phyloP scores from a whole-genome alignment of 169 alveolate species.

The Plasmodium berghei region DNA sequence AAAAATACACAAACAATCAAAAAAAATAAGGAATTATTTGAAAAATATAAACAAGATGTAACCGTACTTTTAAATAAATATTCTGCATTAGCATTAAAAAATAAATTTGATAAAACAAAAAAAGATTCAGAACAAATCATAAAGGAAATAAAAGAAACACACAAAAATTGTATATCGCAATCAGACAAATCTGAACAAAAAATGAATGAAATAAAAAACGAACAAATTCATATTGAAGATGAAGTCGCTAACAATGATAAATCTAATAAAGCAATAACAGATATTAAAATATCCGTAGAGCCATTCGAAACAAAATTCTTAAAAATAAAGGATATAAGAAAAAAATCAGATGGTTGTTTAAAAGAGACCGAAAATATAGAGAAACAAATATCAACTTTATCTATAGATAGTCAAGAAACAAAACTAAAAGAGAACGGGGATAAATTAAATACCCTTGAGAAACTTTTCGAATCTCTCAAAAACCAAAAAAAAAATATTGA shows the following conservation, averaged over 20 bases:
- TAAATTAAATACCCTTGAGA: neutral
- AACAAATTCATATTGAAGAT: neutral
- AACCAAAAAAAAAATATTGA: neutral
- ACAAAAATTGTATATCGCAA: neutral
- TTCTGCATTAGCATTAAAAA: constrained; percentile 1
- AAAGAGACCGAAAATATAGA: neutral
- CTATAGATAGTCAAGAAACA: neutral
- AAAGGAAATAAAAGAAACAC: neutral
- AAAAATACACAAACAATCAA: neutral
- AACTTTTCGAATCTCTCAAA: neutral
- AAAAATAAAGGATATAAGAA: neutral
- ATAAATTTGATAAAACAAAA: neutral
- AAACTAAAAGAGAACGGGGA: neutral
- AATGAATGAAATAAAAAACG: neutral
- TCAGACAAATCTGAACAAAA: neutral
- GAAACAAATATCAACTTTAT: neutral
- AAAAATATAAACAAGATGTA: neutral
- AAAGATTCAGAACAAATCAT: neutral
- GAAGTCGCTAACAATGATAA: neutral
- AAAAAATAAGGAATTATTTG: neutral
- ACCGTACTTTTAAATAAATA: neutral
- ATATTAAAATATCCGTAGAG: constrained; percentile 1
- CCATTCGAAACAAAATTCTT: neutral
- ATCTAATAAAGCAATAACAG: neutral
- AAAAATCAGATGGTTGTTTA: neutral